Evolutionary conservation across 2,329 filamentous ascomycete species (phyloP).

Genomic region (Alternaria arbusti): DNA sequence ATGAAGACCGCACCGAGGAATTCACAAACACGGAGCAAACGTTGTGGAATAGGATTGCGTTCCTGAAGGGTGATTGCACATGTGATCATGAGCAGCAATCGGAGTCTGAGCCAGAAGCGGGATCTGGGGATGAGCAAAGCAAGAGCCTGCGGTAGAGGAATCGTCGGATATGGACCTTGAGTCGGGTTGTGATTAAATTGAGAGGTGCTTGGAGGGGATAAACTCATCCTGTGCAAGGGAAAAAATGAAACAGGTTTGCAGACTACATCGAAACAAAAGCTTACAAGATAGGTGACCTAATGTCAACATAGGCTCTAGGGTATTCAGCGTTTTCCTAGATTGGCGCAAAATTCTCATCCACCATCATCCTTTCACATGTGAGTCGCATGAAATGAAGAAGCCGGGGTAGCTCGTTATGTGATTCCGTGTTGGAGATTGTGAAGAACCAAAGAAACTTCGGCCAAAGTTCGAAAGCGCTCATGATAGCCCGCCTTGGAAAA

Average conservation of each 20-base stretch:
- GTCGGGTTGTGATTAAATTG: background rate
- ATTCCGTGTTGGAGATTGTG: background rate
- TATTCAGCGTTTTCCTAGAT: background rate
- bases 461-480: background rate
- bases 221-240: background rate
- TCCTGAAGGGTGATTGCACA: background rate
- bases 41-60: background rate
- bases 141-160: background rate
- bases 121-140: background rate
- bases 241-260: too few species aligned
- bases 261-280: background rate
- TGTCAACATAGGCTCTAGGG: background rate
- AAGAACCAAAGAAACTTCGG: background rate
- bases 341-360: background rate
- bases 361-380: rapidly evolving
- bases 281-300: background rate
- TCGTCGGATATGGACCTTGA: background rate
- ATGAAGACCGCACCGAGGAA: background rate
- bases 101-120: background rate
- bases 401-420: background rate
- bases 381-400: background rate
- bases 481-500: background rate
- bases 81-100: background rate
- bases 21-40: background rate
- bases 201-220: rapidly evolving